A percentile compares a stretch with the other conserved stretches of the same genome.
phyloP scores from a whole-genome alignment of 2,329 filamentous ascomycete species.

The Cryphonectria naterciae region DNA sequence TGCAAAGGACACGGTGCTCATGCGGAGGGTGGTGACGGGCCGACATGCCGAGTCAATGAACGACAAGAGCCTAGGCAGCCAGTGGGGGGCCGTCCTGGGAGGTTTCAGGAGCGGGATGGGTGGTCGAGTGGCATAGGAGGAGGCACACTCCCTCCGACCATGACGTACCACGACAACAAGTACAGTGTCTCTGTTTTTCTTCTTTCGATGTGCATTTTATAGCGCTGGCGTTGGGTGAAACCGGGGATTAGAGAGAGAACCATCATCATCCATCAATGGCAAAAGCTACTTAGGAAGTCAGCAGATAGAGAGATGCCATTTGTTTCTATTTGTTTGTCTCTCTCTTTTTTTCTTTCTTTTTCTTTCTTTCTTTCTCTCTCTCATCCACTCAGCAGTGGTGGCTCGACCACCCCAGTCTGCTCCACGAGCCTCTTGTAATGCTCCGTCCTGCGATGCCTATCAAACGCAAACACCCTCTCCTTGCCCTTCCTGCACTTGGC shows the following conservation, averaged over 20 bases:
- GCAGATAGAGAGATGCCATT: not conserved
- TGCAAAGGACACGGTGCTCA: slow-evolving; percentile 74
- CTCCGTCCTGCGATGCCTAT: slow-evolving; percentile 48
- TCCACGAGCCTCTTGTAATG: slow-evolving; percentile 45
- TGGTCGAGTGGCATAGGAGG: slow-evolving; percentile 32
- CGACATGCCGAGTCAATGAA: slow-evolving; percentile 54
- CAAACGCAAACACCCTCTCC: slow-evolving; percentile 52
- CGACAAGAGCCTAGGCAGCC: slow-evolving; percentile 48
- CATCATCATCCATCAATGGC: not conserved
- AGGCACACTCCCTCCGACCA: not conserved
- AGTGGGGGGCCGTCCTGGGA: slow-evolving; percentile 56
- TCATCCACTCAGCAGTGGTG: slow-evolving; percentile 31
- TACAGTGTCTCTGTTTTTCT: not conserved
- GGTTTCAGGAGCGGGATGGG: slow-evolving; percentile 53
- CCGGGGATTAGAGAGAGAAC: not conserved
- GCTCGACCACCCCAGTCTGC: slow-evolving; percentile 44
- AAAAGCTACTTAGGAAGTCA: not conserved
- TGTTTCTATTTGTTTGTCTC: not conserved
- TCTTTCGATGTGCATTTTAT: not conserved
- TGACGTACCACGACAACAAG: not conserved
- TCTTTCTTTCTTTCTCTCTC: not conserved
- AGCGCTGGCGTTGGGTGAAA: slow-evolving; percentile 16
- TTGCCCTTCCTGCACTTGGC: slow-evolving; percentile 51
- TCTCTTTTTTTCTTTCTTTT: not conserved
- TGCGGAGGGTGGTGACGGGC: slow-evolving; percentile 72